Evolutionary conservation across 2,329 filamentous ascomycete species (phyloP).

Genomic region (Drechslera avenae): DNA sequence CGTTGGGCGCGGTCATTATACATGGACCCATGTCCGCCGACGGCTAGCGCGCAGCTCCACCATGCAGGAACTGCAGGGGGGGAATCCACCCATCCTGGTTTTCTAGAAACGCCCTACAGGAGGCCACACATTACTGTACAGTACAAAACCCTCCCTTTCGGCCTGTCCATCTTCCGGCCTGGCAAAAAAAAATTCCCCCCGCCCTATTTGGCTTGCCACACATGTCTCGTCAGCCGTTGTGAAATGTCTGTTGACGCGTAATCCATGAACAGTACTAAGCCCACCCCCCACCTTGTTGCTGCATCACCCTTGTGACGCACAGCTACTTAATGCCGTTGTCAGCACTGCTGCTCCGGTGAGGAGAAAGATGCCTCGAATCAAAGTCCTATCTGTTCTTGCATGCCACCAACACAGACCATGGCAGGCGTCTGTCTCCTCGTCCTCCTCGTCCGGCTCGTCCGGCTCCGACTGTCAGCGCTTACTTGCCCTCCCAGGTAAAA

Average conservation of each 20-base stretch:
- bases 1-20: slow-evolving; percentile 22
- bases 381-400: too few relatives aligned
- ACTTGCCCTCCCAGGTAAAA: too few relatives aligned
- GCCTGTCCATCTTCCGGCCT: neutral
- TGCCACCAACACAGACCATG: too few relatives aligned
- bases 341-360: too few relatives aligned
- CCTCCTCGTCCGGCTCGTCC: too few relatives aligned
- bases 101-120: slow-evolving; percentile 24
- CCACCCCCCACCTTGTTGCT: slow-evolving; percentile 1
- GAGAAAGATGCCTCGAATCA: too few relatives aligned
- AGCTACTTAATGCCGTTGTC: too few relatives aligned
- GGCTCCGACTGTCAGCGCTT: too few relatives aligned
- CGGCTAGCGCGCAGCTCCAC: slow-evolving; percentile 16
- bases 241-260: neutral
- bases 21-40: slow-evolving; percentile 11
- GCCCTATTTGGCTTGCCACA: neutral
- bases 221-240: too few relatives aligned
- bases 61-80: slow-evolving; percentile 24
- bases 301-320: too few relatives aligned
- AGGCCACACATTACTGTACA: slow-evolving; percentile 9
- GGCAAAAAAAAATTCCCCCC: neutral
- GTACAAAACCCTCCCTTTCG: slow-evolving; percentile 10
- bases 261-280: slow-evolving; percentile 16
- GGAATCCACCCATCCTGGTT: slow-evolving; percentile 13
- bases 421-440: too few relatives aligned